These are phyloP conservation scores for Termitomyces sp. DNA, from an alignment of 768 basidiomycete genomes.

Conservation along the genomic window DNA sequence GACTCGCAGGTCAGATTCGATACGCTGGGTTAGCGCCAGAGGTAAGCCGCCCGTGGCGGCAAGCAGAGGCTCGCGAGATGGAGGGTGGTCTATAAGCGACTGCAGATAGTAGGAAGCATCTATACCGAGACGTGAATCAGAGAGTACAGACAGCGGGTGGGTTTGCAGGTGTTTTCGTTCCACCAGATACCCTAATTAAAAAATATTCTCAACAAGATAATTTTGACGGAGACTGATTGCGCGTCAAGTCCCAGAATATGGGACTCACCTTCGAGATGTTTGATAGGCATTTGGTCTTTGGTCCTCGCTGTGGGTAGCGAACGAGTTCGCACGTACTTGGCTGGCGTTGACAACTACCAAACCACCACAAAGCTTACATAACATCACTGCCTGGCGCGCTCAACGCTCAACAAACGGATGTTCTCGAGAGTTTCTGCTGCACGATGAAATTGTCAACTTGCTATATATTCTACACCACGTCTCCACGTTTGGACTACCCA, in stretches of 20 bases:
- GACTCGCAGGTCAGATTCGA: constrained; percentile 86
- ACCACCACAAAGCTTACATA: constrained; percentile 15
- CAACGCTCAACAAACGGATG: too few relatives aligned
- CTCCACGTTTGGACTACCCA: not conserved
- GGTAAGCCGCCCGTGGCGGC: constrained; percentile 95
- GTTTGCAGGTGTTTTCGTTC: constrained; percentile 88
- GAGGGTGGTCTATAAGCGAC: constrained; percentile 66
- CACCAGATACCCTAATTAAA: constrained; percentile 61
- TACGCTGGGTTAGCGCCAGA: constrained; percentile 77
- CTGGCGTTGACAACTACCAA: constrained; percentile 23
- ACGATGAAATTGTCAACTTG: not conserved
- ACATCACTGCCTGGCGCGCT: constrained; percentile 3
- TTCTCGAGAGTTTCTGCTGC: not conserved
- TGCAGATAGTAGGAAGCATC: constrained; percentile 91
- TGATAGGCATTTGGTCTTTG: constrained; percentile 60
- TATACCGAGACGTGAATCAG: constrained; percentile 93
- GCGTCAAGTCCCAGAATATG: not conserved
- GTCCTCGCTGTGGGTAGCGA: constrained; percentile 20
- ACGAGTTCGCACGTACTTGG: constrained; percentile 22
- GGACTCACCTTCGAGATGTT: constrained; percentile 72
- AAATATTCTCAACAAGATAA: constrained; percentile 9
- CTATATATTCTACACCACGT: not conserved
- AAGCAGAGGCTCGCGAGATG: constrained; percentile 84
- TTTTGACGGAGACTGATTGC: not conserved
- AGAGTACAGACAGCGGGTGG: constrained; percentile 71